These are phyloP conservation scores for Streptanthus diversifolius DNA, from an alignment of 345 rosid species.

Conservation along the genomic window DNA sequence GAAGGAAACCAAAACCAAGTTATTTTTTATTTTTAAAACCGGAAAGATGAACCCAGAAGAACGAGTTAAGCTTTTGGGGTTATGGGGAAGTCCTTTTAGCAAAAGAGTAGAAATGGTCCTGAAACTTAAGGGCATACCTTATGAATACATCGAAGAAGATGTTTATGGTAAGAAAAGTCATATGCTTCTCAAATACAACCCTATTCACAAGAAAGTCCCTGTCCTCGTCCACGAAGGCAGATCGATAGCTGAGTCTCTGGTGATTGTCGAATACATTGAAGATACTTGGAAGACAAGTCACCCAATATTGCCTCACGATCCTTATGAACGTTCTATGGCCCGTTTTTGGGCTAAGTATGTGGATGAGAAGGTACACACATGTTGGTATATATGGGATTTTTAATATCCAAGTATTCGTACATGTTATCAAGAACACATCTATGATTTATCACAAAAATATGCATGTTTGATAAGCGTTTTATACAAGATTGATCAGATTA, in stretches of 20 bases:
- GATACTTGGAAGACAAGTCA: slow-evolving; percentile 45
- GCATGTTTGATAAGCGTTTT: not conserved
- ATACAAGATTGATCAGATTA: too few species aligned
- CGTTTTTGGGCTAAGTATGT: slow-evolving; percentile 59
- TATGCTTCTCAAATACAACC: slow-evolving; percentile 44
- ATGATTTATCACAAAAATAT: too few species aligned
- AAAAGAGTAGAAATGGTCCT: slow-evolving; percentile 47
- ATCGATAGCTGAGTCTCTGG: slow-evolving; percentile 43
- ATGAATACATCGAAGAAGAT: slow-evolving; percentile 49
- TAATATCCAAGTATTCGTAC: not conserved
- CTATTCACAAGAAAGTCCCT: slow-evolving; percentile 51
- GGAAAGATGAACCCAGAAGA: slow-evolving; percentile 32
- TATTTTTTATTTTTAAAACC: not conserved
- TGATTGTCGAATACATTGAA: slow-evolving; percentile 54
- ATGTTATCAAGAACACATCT: not conserved
- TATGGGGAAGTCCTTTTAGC: slow-evolving; percentile 46
- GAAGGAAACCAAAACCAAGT: not conserved
- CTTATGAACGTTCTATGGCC: slow-evolving; percentile 45
- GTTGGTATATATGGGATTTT: not conserved
- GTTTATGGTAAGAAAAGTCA: slow-evolving; percentile 40
- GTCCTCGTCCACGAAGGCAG: slow-evolving; percentile 49
- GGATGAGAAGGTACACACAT: slow-evolving; percentile 42
- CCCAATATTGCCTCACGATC: slow-evolving; percentile 44
- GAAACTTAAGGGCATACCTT: slow-evolving; percentile 47
- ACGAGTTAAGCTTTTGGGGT: slow-evolving; percentile 40